Percentiles rank a stretch among this genome's conserved stretches.
Conservation (phyloP, 2,329 filamentous ascomycete species). For the Teratosphaeria epicoccoides region DNA sequence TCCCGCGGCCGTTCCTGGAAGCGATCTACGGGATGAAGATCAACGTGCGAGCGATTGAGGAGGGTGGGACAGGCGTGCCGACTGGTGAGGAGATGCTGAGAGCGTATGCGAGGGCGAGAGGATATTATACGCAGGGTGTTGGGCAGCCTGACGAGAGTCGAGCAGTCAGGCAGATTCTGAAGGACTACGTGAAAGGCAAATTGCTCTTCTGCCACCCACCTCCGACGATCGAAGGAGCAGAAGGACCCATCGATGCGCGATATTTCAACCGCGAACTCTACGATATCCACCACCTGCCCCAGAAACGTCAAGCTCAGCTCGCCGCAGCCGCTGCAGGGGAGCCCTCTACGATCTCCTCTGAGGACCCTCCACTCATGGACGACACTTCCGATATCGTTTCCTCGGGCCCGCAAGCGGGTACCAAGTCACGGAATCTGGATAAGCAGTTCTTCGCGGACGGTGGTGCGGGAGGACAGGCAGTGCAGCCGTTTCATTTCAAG, state of each 20-base stretch:
- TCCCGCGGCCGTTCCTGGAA: constrained; percentile 82
- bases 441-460: constrained; percentile 74
- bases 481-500: constrained; percentile 78
- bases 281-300: constrained; percentile 68
- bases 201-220: constrained; percentile 86
- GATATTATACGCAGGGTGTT: constrained; percentile 73
- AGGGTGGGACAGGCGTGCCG: constrained; percentile 81
- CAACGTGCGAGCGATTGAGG: constrained; percentile 65
- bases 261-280: constrained; percentile 89
- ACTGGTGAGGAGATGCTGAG: constrained; percentile 76
- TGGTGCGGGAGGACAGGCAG: constrained; percentile 53
- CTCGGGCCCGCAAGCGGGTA: constrained; percentile 41
- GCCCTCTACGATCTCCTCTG: constrained; percentile 24
- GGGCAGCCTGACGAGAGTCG: constrained; percentile 90
- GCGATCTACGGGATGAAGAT: constrained; percentile 92
- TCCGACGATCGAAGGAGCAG: constrained; percentile 42
- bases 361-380: constrained; percentile 34
- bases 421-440: constrained; percentile 69
- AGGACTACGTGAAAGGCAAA: constrained; percentile 96
- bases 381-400: constrained; percentile 37
- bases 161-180: constrained; percentile 78
- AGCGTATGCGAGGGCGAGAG: constrained; percentile 78
- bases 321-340: too few relatives aligned
- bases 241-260: constrained; percentile 53
- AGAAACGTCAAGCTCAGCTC: constrained; percentile 62